Evolutionary conservation across 169 alveolate species (phyloP).

Genomic region (Besnoitia besnoiti): DNA sequence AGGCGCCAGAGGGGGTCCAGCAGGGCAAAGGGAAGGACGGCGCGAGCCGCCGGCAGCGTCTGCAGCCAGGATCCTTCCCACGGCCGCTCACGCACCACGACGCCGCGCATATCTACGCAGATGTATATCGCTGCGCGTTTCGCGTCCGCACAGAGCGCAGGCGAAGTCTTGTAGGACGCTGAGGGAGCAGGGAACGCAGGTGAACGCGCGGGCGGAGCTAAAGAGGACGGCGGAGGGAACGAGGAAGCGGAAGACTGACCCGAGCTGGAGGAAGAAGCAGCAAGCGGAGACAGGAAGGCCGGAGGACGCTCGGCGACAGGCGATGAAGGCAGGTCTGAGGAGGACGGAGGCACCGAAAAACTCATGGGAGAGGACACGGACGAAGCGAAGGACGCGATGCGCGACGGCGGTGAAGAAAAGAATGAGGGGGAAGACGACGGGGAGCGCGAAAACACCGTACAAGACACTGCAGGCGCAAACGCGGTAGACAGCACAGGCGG

Average conservation of each 20-base stretch:
- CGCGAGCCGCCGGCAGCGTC: background rate
- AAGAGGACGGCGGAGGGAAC: background rate
- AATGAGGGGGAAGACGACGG: no score
- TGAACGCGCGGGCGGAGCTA: background rate
- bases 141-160: background rate
- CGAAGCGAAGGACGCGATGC: no score
- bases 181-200: background rate
- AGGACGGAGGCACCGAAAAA: no score
- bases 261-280: no score
- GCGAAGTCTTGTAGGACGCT: background rate
- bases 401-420: no score
- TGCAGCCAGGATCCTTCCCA: constrained; percentile 55
- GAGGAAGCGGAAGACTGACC: background rate
- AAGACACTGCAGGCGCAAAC: no score
- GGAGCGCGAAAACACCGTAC: no score
- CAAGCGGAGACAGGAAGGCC: no score
- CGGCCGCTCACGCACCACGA: background rate
- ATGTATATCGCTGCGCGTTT: background rate
- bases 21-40: background rate
- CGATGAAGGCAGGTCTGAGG: no score
- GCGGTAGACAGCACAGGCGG: no score
- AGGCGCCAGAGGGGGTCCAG: background rate
- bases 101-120: constrained; percentile 41
- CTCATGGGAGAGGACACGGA: no score
- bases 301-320: no score